Evolutionary conservation across 2,329 filamentous ascomycete genomes (phyloP).

Genomic region (Grosmannia huntii): DNA sequence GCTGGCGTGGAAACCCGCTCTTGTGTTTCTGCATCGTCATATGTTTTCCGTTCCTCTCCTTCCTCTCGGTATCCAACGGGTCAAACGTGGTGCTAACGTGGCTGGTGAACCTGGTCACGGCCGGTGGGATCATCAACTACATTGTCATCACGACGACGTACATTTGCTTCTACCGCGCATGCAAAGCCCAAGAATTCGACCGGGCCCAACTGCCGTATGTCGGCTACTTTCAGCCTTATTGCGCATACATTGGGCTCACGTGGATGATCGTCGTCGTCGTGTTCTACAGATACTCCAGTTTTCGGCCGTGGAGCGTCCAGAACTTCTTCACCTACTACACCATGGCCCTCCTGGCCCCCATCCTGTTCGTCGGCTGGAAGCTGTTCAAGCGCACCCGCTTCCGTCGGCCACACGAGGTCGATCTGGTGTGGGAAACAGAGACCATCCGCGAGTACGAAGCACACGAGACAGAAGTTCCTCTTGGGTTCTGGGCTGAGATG

Average conservation of each 20-base stretch:
- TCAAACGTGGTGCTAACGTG: constrained; percentile 26
- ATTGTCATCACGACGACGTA: constrained; percentile 26
- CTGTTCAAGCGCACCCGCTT: constrained; percentile 43
- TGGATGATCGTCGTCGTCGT: constrained; percentile 11
- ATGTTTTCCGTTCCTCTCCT: constrained; percentile 24
- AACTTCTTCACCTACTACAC: constrained; percentile 42
- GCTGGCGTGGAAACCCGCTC: constrained; percentile 26
- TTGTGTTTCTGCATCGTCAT: constrained; percentile 24
- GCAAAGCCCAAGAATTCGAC: constrained; percentile 24
- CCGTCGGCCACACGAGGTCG: constrained; percentile 10
- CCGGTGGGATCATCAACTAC: constrained; percentile 31
- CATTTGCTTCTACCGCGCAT: constrained; percentile 24
- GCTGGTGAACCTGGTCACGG: constrained; percentile 29
- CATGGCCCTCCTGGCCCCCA: constrained; percentile 39
- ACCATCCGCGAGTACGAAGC: constrained; percentile 25
- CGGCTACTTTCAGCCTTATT: constrained; percentile 25
- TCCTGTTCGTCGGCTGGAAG: constrained; percentile 50
- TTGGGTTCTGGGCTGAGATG: constrained; percentile 9
- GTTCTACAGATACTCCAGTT: constrained; percentile 42
- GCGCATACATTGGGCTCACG: constrained; percentile 20
- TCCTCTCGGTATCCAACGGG: constrained; percentile 25
- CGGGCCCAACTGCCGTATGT: constrained; percentile 23
- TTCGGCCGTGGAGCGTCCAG: constrained; percentile 32
- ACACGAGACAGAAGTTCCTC: constrained; percentile 7
- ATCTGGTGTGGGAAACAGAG: constrained; percentile 15